Evolutionary conservation across 768 basidiomycete species (phyloP).

Genomic region (Holtermannia corniformis): DNA sequence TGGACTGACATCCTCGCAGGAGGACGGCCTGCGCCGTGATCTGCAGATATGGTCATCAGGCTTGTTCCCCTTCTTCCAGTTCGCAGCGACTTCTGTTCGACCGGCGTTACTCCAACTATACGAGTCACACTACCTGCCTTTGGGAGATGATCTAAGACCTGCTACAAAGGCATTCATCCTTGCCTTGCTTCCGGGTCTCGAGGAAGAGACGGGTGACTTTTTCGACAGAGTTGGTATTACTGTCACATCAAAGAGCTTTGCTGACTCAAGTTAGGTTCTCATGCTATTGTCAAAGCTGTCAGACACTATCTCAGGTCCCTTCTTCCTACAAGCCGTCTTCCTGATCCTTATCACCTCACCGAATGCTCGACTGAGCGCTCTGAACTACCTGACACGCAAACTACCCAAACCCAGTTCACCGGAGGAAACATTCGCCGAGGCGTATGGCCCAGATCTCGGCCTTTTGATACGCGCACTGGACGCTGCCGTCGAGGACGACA

Average conservation of each 20-base stretch:
- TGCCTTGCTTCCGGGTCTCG: slow-evolving; percentile 83
- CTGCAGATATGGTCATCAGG: slow-evolving; percentile 90
- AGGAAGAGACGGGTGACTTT: slow-evolving; percentile 95
- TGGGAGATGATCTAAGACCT: slow-evolving; percentile 70
- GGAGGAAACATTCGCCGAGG: slow-evolving; percentile 52
- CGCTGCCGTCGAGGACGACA: slow-evolving; percentile 84
- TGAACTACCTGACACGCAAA: slow-evolving; percentile 76
- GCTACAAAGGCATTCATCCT: slow-evolving; percentile 91
- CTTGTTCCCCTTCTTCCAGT: slow-evolving; percentile 96
- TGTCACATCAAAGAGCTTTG: not conserved
- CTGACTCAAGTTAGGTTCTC: slow-evolving; percentile 52
- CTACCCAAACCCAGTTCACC: slow-evolving; percentile 47
- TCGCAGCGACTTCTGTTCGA: slow-evolving; percentile 96
- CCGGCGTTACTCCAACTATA: slow-evolving; percentile 84
- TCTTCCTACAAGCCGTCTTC: slow-evolving; percentile 95
- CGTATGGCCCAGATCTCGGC: slow-evolving; percentile 78
- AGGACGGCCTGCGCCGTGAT: slow-evolving; percentile 76
- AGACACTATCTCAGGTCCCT: slow-evolving; percentile 69
- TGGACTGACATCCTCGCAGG: slow-evolving; percentile 45
- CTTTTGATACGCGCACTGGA: slow-evolving; percentile 90
- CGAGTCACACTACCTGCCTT: slow-evolving; percentile 80
- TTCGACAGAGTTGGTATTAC: slow-evolving; percentile 52
- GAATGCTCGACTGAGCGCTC: slow-evolving; percentile 68
- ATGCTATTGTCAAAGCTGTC: slow-evolving; percentile 70
- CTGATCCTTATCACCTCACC: slow-evolving; percentile 84